These are phyloP conservation scores for Tetrapyrgos nigripes DNA, from an alignment of 1,284 basidiomycete species.

Conservation along the genomic window DNA sequence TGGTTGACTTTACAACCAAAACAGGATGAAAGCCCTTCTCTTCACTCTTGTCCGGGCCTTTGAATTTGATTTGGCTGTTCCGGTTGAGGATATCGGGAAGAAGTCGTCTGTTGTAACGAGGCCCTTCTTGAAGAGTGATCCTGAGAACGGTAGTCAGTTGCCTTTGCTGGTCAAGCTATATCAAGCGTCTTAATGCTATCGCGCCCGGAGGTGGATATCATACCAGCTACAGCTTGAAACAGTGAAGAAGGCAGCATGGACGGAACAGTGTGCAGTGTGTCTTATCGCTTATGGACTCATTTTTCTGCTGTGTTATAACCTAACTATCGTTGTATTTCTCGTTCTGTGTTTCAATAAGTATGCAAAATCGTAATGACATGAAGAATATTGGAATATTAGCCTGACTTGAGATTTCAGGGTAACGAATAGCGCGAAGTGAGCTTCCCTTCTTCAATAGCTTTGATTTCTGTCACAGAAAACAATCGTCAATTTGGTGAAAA, in stretches of 20 bases:
- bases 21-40: slow-evolving; percentile 58
- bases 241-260: too few relatives aligned
- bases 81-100: slow-evolving; percentile 41
- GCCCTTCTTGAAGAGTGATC: slow-evolving; percentile 32
- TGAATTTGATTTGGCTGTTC: slow-evolving; percentile 58
- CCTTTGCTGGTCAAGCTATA: slow-evolving; percentile 28
- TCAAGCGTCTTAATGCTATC: slow-evolving; percentile 17
- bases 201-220: too few relatives aligned
- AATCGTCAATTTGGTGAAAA: background rate
- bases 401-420: background rate
- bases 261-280: too few relatives aligned
- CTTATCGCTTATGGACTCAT: too few relatives aligned
- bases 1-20: background rate
- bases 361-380: too few relatives aligned
- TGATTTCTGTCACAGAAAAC: slow-evolving; percentile 52
- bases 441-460: slow-evolving; percentile 58
- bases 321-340: too few relatives aligned
- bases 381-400: too few relatives aligned
- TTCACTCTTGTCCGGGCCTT: slow-evolving; percentile 65
- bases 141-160: slow-evolving; percentile 32
- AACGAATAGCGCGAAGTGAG: slow-evolving; percentile 3
- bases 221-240: too few relatives aligned
- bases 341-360: too few relatives aligned
- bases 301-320: too few relatives aligned
- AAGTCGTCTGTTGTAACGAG: slow-evolving; percentile 38